Conservation (phyloP, 2,329 filamentous ascomycete species). For the Cladosporium sp. region DNA sequence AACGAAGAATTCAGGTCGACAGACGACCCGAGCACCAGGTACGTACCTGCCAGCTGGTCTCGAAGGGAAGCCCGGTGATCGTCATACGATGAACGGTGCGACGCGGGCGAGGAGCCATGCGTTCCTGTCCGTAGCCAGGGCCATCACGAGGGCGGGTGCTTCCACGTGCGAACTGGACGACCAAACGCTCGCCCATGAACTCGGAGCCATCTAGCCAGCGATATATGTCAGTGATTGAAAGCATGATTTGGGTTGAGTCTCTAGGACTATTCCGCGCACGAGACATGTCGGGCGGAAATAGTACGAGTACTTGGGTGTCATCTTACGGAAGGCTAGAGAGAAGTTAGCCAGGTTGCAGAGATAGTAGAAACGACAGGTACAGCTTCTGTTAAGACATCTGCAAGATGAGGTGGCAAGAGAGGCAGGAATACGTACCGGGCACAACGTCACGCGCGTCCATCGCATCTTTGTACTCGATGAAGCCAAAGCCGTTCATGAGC, state of each 20-base stretch:
- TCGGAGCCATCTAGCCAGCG: constrained; percentile 78
- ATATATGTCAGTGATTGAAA: constrained; percentile 35
- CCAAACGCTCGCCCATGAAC: constrained; percentile 96
- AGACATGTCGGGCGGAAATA: constrained; percentile 6
- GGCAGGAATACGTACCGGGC: constrained; percentile 68
- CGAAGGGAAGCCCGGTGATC: constrained; percentile 91
- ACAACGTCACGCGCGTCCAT: constrained; percentile 98
- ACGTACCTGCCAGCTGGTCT: constrained; percentile 98
- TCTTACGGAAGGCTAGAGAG: constrained; percentile 56
- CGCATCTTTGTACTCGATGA: constrained; percentile 98
- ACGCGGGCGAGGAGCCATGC: constrained; percentile 75
- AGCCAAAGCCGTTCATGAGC: constrained; percentile 99
- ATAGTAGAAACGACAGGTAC: constrained; percentile 19
- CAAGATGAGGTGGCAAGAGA: constrained; percentile 20
- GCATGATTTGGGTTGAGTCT: constrained; percentile 22
- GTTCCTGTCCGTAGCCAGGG: constrained; percentile 56
- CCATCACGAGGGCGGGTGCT: constrained; percentile 64
- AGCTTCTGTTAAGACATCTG: constrained; percentile 20
- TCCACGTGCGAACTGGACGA: constrained; percentile 96
- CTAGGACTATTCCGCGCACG: not conserved
- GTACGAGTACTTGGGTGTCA: constrained; percentile 20
- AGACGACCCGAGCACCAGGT: not conserved
- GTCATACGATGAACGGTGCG: constrained; percentile 96
- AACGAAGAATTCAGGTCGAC: not conserved
- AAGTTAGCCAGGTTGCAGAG: constrained; percentile 25